Evolutionary conservation across 805 yeast genomes (phyloP), one percentile per base, ranked within the genome.

Genomic region (Wickerhamomyces mucosus): DNA sequence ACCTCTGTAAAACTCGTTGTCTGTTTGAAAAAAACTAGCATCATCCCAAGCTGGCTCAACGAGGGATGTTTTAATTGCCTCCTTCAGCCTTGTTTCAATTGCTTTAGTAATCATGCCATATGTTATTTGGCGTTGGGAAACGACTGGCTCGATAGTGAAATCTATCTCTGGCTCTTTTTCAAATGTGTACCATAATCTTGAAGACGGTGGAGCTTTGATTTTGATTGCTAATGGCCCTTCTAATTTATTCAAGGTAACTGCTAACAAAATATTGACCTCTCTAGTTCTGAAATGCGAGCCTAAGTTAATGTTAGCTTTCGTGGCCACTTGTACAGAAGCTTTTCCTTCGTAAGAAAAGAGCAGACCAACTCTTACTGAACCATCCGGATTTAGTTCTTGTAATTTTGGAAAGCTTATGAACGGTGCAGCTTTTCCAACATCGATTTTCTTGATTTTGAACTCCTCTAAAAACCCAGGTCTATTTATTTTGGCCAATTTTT

Each of bases 11-110:
- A 84, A 55, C 40, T 84, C 94, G 24, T 57, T 65, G 3, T 45
- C 26, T 0, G 96, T 75, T 33, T 72, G 62, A 47, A 65, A 80
- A 48, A 83, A 80, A 1, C 76, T 72, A 25, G 85, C 54, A 51
- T 89, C 97, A 53, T 89, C 97, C 86, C 85, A 80, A 46, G 66
- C 75, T 3, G 98, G 98, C 20, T 72, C 54, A 1, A 92, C 97
- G 29, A 92, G 56, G 7, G 92, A 71, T 21, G 83, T 92, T 38
- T 67, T 73, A 24, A 89, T 65, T 1, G 86, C 81, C 29, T 84
- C 95, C 36, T 77, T 73, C 39, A 89, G 72, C 42, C 78, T 75
- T 50, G 75, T 78, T 38, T 78, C 84, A 40, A 89, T 81, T 15
- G 78, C 73, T 42, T 79, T 80, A 1, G 95, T 86, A 26, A 92